These are phyloP conservation scores for Glarea lozoyensis DNA, from an alignment of 495 filamentous ascomycete genomes.

Conservation along the genomic window DNA sequence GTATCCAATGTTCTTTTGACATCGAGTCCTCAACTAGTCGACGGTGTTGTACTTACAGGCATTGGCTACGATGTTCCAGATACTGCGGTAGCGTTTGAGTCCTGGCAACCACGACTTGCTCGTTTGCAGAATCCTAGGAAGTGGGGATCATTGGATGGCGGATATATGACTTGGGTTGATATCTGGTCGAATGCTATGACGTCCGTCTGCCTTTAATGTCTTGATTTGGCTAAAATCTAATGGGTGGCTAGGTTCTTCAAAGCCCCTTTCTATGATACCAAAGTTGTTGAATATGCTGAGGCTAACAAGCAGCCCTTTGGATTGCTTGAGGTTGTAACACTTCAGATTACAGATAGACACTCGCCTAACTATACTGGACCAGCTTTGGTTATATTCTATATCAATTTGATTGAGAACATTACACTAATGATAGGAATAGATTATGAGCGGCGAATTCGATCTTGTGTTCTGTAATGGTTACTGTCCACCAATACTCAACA, in stretches of 20 bases:
- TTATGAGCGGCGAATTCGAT: not conserved
- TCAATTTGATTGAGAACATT: too few species aligned
- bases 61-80: slow-evolving; percentile 14
- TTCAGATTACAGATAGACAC: too few species aligned
- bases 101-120: slow-evolving; percentile 1
- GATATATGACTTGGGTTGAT: slow-evolving; percentile 26
- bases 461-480: not conserved
- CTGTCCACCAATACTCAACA: not conserved
- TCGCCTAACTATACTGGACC: too few species aligned
- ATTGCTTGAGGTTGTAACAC: slow-evolving; percentile 24
- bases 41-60: slow-evolving; percentile 25
- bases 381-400: too few species aligned
- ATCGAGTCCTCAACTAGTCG: slow-evolving; percentile 15
- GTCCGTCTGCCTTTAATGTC: slow-evolving; percentile 7
- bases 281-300: slow-evolving; percentile 22
- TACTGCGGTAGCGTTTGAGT: slow-evolving; percentile 4
- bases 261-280: slow-evolving; percentile 20
- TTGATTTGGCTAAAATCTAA: not conserved
- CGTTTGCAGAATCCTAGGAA: slow-evolving; percentile 6
- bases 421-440: too few species aligned
- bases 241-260: slow-evolving; percentile 25
- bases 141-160: slow-evolving; percentile 13
- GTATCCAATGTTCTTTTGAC: slow-evolving; percentile 13
- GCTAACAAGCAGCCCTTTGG: slow-evolving; percentile 22
- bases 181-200: slow-evolving; percentile 15